Evolutionary conservation across 306 rosid species (phyloP).

Genomic region (Sindora glabra): DNA sequence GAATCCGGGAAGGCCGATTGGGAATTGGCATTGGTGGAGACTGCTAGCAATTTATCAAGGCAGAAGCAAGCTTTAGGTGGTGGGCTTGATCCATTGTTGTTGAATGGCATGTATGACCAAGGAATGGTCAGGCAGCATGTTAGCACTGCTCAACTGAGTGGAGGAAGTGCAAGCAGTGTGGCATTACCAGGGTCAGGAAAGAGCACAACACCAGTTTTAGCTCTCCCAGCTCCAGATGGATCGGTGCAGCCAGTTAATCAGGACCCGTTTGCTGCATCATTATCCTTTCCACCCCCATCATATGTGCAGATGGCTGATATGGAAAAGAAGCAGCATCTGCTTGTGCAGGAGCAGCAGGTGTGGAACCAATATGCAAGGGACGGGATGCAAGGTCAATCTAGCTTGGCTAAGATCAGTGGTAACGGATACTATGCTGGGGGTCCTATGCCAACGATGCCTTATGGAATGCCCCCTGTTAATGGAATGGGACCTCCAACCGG

Average conservation of each 20-base stretch:
- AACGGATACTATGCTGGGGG: constrained; percentile 24
- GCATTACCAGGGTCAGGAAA: too few relatives aligned
- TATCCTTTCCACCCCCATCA: constrained; percentile 44
- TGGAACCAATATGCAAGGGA: constrained; percentile 50
- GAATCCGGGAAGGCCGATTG: constrained; percentile 52
- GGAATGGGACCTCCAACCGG: constrained; percentile 37
- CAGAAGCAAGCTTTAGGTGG: constrained; percentile 49
- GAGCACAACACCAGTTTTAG: too few relatives aligned
- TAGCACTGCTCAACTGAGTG: too few relatives aligned
- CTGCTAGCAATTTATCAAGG: constrained; percentile 41
- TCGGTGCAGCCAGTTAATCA: constrained; percentile 38
- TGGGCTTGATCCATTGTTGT: constrained; percentile 51
- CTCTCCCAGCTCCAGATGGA: constrained; percentile 62
- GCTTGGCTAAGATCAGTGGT: constrained; percentile 38
- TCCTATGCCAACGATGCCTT: constrained; percentile 29
- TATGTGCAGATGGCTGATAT: too few relatives aligned
- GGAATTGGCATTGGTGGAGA: constrained; percentile 61
- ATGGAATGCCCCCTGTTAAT: too few relatives aligned
- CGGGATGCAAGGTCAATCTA: constrained; percentile 60
- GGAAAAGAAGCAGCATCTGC: constrained; percentile 46
- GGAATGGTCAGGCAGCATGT: too few relatives aligned
- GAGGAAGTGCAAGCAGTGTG: too few relatives aligned
- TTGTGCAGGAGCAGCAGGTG: constrained; percentile 42
- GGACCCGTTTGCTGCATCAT: constrained; percentile 54
- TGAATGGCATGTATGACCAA: too few relatives aligned